Evolutionary conservation across 768 basidiomycete genomes (phyloP), one percentile per base, ranked within the genome.

Genomic region (Austroboletus eburneus): DNA sequence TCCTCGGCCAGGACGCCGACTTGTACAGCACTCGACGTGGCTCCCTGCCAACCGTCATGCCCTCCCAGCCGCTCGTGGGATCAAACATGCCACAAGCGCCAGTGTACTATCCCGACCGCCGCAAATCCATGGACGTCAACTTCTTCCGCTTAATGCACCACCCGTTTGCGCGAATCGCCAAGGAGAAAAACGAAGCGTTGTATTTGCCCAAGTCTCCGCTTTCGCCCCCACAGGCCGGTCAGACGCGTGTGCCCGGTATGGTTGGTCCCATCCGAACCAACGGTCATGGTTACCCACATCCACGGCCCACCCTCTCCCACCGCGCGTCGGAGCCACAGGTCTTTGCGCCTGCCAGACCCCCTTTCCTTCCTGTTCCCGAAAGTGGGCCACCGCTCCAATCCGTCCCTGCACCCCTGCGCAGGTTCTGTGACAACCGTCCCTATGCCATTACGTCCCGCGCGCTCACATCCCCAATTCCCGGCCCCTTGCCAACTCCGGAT

Each of bases 401-500:
- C 0, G 49, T 54, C 8, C 37, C 52, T 3, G 18, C 46, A 13
- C 33, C 47, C 10, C 20, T 57, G 13, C 64, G 66, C 22, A 57
- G 66, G 44, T 51, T 54, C 29, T 63, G 78, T 37, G 79, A 80
- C 49, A 75, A 75, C 49, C 69, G 68, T 13, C 61, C 77, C 6
- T 80, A 73, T 54, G 64, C 76, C 6, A 59, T 78, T 45, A 68
- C 74, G 23, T 69, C 77, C 7, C 75, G 81, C 30, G 57, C 70
- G 62, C 73, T 37, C 71, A 70, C 47, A 63, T 79, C 50, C 66
- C 80, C 65, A 2, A 68, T 68, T 42, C 65, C 65, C 9, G 82
- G 82, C 3, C 82, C 82, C 5, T 69, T 84, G 16, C 82, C 82
- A 2, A 72, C 73, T 5, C 80, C 80, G 33, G 76, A 74, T 45